A percentile compares a stretch with the other conserved stretches of the same genome.
phyloP scores from a whole-genome alignment of 2,329 filamentous ascomycete genomes.

The Aspergillus alliaceus region DNA sequence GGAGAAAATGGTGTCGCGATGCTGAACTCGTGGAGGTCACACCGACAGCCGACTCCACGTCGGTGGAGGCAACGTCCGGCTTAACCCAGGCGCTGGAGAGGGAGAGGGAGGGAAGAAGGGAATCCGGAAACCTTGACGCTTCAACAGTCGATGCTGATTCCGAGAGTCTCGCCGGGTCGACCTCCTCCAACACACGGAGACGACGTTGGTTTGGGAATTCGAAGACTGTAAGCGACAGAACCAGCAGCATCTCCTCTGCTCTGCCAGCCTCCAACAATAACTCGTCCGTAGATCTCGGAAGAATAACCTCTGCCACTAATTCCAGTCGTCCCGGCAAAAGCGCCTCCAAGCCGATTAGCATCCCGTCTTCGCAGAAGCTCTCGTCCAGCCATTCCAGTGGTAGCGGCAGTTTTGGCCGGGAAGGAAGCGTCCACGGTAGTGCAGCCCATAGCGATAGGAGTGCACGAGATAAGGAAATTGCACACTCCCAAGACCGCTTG shows the following conservation, averaged over 20 bases:
- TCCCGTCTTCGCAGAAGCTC: conserved; percentile 27
- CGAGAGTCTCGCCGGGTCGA: conserved; percentile 29
- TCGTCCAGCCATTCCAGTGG: conserved; percentile 27
- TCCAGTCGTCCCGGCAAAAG: conserved; percentile 16
- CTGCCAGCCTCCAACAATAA: conserved; percentile 19
- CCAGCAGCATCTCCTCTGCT: conserved; percentile 21
- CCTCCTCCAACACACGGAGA: conserved; percentile 30
- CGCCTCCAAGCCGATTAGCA: conserved; percentile 32
- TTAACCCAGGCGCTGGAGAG: conserved; percentile 28
- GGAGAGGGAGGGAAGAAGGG: conserved; percentile 22
- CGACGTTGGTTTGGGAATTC: conserved; percentile 41
- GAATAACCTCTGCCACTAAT: conserved; percentile 23
- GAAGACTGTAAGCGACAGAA: conserved; percentile 31
- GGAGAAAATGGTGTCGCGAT: conserved; percentile 94
- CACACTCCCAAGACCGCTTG: conserved; percentile 48
- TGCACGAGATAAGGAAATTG: conserved; percentile 38
- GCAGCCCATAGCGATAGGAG: conserved; percentile 32
- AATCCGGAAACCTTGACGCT: conserved; percentile 16
- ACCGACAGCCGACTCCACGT: conserved; percentile 46
- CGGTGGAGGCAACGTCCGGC: conserved; percentile 38
- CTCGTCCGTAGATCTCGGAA: conserved; percentile 22
- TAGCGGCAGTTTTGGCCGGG: conserved; percentile 18
- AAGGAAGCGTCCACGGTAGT: conserved; percentile 26
- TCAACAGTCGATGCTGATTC: conserved; percentile 24
- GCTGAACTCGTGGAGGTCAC: conserved; percentile 83